Evolutionary conservation across 2,329 filamentous ascomycete genomes (phyloP), one percentile per base, ranked within the genome.

Genomic region (Aspergillus aculeatus): DNA sequence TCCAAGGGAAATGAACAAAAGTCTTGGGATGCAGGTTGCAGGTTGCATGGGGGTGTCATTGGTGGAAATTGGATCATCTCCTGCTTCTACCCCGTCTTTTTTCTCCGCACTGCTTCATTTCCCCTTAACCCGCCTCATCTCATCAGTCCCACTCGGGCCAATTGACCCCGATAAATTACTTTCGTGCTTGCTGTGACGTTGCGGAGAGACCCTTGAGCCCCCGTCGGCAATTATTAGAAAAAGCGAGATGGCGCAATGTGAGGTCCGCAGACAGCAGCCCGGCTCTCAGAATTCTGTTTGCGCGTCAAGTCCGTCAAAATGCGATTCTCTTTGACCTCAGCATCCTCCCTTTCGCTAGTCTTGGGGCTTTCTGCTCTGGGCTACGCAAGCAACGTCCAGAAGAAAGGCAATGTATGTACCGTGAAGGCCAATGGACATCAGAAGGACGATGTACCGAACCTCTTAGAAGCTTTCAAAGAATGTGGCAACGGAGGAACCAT

Each of bases 401-500:
- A 56, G 38, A 54, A 64, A 35, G 50, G 61, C 54, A 70, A 68
- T 58, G 58, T 68, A 35, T 81, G 79, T 62, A 79, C 70, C 2
- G 77, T 81, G 31, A 69, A 69, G 35, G 74, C 77, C 38, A 71
- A 73, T 29, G 75, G 75, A 4, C 66, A 76, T 29, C 64, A 74
- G 14, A 70, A 64, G 61, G 72, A 78, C 59, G 78, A 81, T 54
- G 75, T 78, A 1, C 75, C 76, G 7, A 76, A 71, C 32, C 77
- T 81, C 32, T 62, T 78, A 1, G 59, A 73, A 31, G 78, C 79
- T 2, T 80, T 80, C 62, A 31, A 65, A 4, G 61, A 69, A 21
- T 81, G 78, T 56, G 73, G 72, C 3, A 68, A 75, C 52, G 76
- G 77, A 29, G 73, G 80, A 11, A 80, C 69, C 3, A 75, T 85